Base-by-base conservation (phyloP, 306 rosid species). In the Sindora glabra region DNA sequence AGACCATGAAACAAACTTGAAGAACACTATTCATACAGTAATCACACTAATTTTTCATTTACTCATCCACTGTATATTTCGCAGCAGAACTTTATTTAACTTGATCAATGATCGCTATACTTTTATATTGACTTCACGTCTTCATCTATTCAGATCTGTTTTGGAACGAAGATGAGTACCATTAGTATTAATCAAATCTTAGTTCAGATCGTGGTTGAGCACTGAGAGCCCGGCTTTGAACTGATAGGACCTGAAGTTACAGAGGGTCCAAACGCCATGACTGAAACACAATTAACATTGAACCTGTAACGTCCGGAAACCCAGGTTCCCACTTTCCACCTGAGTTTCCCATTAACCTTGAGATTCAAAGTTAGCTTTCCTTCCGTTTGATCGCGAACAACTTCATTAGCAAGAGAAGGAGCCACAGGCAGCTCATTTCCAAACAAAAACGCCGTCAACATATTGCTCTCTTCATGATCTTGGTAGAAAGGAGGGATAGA, bases 301-400 rank as follows among this genome's bases (percentile, higher is more conserved):
- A 94, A 85, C 55, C 94, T 76, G 48, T 86, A 84, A 40, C 64
- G 78, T 1, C 99, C 89, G 17, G 99, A 89, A 26, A 94, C 94
- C 99, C 99, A 94, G 33, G 87, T 86, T 46, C 94, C 97, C 1
- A 94, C 81, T 52, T 86, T 89, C 99, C 99, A 94, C 15, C 97
- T 73, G 27, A 94, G 81, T 50, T 75, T 72, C 3, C 97, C 99
- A 62, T 65, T 75, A 27, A 62, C 94, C 57, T 75, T 86, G 19
- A 94, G 65, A 45, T 64, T 77, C 69, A 94, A 61, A 59, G 69
- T 52, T 0, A 94, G 59, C 59, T 83, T 81, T 27, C 95, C 96
- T 33, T 68, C 67, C 4, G n/a, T 62, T 74, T 82, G 96, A 56
- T 89, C 99, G 23, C 84, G 82, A 11, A 78, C 84, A 10, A 89